These are phyloP conservation scores for Colletotrichum destructivum DNA, from an alignment of 2,329 filamentous ascomycete genomes.

Conservation along the genomic window DNA sequence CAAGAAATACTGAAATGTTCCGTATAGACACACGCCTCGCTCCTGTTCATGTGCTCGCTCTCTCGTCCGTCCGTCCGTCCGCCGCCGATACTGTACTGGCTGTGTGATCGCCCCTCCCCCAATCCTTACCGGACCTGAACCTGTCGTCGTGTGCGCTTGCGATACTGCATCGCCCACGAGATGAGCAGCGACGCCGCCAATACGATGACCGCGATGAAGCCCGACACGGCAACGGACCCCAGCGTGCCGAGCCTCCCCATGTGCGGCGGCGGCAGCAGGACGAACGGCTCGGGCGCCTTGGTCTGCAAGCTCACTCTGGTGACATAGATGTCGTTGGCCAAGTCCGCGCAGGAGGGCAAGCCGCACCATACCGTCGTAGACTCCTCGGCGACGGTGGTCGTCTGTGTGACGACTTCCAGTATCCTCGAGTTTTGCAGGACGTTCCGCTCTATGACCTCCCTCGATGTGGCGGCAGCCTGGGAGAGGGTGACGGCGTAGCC, in stretches of 20 bases:
- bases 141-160: conserved; percentile 1
- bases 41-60: too few relatives aligned
- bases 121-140: background rate
- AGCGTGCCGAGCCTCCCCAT: conserved; percentile 24
- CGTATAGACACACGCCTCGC: background rate
- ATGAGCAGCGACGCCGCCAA: background rate
- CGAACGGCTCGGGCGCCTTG: background rate
- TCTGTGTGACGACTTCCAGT: background rate
- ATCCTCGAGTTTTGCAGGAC: too few relatives aligned
- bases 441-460: background rate
- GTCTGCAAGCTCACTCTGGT: background rate
- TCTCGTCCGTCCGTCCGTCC: background rate
- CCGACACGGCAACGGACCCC: conserved; percentile 17
- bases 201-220: conserved; percentile 1
- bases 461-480: background rate
- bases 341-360: background rate
- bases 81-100: background rate
- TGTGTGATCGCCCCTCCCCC: background rate
- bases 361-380: conserved; percentile 12
- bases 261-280: conserved; percentile 12
- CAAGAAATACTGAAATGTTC: background rate
- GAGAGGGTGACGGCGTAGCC: conserved; percentile 10
- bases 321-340: background rate
- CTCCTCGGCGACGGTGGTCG: background rate
- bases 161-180: background rate